Base-by-base conservation (phyloP, 305 asterid species). In the Lippia alba region DNA sequence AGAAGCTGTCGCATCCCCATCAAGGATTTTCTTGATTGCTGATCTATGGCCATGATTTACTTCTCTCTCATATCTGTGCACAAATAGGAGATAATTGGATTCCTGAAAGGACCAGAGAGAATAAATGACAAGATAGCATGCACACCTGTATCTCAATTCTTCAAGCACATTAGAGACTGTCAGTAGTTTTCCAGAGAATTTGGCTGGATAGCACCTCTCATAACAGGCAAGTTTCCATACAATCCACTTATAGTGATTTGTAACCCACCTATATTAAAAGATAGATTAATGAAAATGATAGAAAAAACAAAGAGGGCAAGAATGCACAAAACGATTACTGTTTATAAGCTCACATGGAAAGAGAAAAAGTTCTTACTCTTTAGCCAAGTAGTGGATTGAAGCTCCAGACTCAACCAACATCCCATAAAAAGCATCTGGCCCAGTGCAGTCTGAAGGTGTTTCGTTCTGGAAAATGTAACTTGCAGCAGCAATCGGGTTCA, bases 181-280 rank as follows among this genome's bases (percentile, higher is more conserved):
- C 81, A 91, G 74, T 58, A 90, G 80, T 66, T 84, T 88, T 73
- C 96, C 94, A 56, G 86, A 78, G 67, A 90, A 84, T 78, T 80
- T 87, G 63, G 78, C 78, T 59, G 94, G 92, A 82, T 83, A 89
- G 79, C 88, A 80, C 83, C 98, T 91, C 85, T 94, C 96, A 36
- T 87, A 94, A 73, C 91, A 85, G 67, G 96, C 93, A 70, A 91
- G 92, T 82, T 94, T 94, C 99, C 99, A 91, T 56, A 94, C 85
- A 78, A 94, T 88, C 96, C 94, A 94, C 81, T 89, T 94, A 74
- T 88, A 94, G 82, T 94, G 99, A 84, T 94, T 88, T 72, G 80
- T 64, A 72, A 91, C 86, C 99, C 99, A 94, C 87, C 99, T 89
- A 68, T 50, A 62, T 71, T 64, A 64, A 71, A 40, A 56, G 60